phyloP scores from a whole-genome alignment of 192 early-diverging fungal species.

The Allomyces macrogynus region DNA sequence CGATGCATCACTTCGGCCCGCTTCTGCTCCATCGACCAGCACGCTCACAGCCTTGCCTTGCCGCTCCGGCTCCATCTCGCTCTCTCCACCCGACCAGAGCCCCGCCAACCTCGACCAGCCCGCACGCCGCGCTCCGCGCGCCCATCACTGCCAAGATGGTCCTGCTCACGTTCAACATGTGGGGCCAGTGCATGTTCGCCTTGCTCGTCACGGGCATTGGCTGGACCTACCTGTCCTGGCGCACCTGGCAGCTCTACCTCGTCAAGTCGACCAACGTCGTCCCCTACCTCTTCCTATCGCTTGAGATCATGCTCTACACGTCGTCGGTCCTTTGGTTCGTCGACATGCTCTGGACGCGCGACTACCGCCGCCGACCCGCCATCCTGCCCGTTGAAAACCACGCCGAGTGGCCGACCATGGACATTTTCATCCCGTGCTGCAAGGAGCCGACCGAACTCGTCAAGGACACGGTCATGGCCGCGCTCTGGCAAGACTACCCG shows the following conservation, averaged over 20 bases:
- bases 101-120: too few species aligned
- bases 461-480: constrained; percentile 2
- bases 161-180: too few species aligned
- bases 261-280: background rate
- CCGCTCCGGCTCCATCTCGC: too few species aligned
- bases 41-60: too few species aligned
- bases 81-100: too few species aligned
- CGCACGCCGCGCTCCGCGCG: too few species aligned
- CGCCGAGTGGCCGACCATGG: constrained; percentile 3
- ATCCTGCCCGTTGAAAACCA: background rate
- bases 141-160: too few species aligned
- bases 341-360: background rate
- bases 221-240: constrained; percentile 3
- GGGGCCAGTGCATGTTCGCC: too few species aligned
- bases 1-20: too few species aligned
- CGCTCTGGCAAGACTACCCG: constrained; percentile 4
- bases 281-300: constrained; percentile 2
- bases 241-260: background rate
- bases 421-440: constrained; percentile 4
- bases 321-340: background rate
- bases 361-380: background rate
- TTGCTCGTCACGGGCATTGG: background rate
- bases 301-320: constrained; percentile 3
- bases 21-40: too few species aligned
- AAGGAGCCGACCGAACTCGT: constrained; percentile 1